Base-by-base conservation (phyloP, 768 basidiomycete species). In the Sutorius australiensis region DNA sequence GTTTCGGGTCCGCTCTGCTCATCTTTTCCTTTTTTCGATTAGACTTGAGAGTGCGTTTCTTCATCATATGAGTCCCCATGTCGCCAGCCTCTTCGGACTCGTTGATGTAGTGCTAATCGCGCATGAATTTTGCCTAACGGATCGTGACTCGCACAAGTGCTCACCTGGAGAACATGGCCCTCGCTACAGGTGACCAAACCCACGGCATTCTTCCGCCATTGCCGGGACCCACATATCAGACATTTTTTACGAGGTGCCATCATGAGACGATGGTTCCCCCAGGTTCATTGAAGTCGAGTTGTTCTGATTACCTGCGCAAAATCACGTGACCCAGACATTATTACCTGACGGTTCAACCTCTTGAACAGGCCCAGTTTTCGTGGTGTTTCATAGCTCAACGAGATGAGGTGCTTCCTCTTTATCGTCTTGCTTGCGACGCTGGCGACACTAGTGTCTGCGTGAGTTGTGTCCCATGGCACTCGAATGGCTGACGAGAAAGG, bases 101-200 rank as follows among this genome's bases (percentile, higher is more conserved):
- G 40, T 84, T 87, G 46, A 91, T 77, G 68, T 93, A 94, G 61
- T 87, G 83, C 92, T 95, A 57, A 57, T 38, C 37, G 44, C 31
- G 24, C 13, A 39, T 11, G 36, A 5, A 27, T 41, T 37, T 46
- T 24, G 24, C 24, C 24, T 24, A 24, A 24, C 24, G 24, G 24
- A 24, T 24, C 24, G 24, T 24, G 24, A 24, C 24, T 24, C 24
- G 4, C 24, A 24, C 24, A 33, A 53, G 53, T 21, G 61, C 72
- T 58, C 66, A 92, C 92, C 79, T 92, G 89, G 30, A 93, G 79
- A 54, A 95, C 81, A 68, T 97, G 94, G 10, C 94, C 94, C 64
- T 97, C 94, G 58, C 84, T 88, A 69, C 94, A 97, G 2, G 86
- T 84, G 39, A 94, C 80, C 39, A 87, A 75, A 1, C 94, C 94